A percentile compares a stretch with the other conserved stretches of the same genome.
phyloP scores from a whole-genome alignment of 2,329 filamentous ascomycete genomes.

The Pseudopithomyces chartarum region DNA sequence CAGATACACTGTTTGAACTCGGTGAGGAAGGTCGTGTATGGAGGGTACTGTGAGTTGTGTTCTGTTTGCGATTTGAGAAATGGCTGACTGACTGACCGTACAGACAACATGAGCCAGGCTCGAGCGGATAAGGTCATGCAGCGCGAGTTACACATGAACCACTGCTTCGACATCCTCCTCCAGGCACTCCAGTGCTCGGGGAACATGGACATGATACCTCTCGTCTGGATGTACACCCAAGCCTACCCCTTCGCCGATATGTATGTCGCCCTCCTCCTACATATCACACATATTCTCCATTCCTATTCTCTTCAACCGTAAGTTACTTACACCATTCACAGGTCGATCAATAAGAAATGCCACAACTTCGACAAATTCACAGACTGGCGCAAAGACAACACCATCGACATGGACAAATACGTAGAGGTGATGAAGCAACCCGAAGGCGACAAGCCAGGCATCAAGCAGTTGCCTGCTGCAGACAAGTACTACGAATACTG shows the following conservation, averaged over 20 bases:
- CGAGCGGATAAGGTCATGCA: conserved; percentile 13
- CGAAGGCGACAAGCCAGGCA: conserved; percentile 13
- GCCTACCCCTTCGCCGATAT: conserved; percentile 13
- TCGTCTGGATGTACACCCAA: conserved; percentile 20
- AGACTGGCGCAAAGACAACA: conserved; percentile 18
- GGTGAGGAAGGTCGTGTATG: conserved; percentile 14
- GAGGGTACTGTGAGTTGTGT: conserved; percentile 9
- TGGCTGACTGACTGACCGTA: not conserved
- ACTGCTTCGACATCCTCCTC: conserved; percentile 17
- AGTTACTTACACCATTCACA: not conserved
- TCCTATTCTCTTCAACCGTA: not conserved
- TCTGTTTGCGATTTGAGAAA: not conserved
- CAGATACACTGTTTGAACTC: conserved; percentile 21
- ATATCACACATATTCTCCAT: not conserved
- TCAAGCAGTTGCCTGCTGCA: conserved; percentile 20
- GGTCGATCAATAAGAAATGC: conserved; percentile 22
- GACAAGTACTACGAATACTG: conserved; percentile 24
- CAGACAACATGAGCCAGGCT: conserved; percentile 13
- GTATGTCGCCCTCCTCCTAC: not conserved
- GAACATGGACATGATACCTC: conserved; percentile 17
- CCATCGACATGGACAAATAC: conserved; percentile 24
- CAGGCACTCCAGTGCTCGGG: conserved; percentile 17
- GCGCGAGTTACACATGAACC: conserved; percentile 18
- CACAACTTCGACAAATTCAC: conserved; percentile 20
- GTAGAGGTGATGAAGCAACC: conserved; percentile 20